Conservation (phyloP, 1,284 basidiomycete genomes). For the Phylloboletellus chloephorus region DNA sequence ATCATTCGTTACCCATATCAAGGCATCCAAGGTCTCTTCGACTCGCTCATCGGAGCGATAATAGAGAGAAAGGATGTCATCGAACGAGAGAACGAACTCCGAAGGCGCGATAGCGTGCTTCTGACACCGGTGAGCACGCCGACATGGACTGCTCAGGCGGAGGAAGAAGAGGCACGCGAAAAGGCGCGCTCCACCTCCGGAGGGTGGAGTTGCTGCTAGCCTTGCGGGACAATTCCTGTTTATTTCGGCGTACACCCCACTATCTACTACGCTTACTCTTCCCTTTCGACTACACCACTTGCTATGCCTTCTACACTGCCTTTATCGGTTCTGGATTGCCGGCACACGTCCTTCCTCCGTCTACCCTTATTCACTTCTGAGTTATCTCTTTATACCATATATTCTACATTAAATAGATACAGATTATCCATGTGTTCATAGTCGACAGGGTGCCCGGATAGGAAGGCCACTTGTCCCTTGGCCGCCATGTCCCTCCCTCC, state of each 20-base stretch:
- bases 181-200: conserved; percentile 50
- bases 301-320: conserved; percentile 29
- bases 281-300: conserved; percentile 14
- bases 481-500: conserved; percentile 46
- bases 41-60: conserved; percentile 69
- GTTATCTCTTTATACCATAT: conserved; percentile 38
- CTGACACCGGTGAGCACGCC: conserved; percentile 57
- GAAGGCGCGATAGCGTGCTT: conserved; percentile 76
- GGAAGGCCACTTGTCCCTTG: conserved; percentile 27
- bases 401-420: conserved; percentile 36
- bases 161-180: conserved; percentile 70
- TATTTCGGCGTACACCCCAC: conserved; percentile 15
- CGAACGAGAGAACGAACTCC: conserved; percentile 70
- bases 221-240: conserved; percentile 24
- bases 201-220: conserved; percentile 64
- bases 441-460: conserved; percentile 29
- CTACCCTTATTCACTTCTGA: conserved; percentile 34
- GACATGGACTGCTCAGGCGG: conserved; percentile 72
- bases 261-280: conserved; percentile 14
- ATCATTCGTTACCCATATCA: conserved; percentile 29
- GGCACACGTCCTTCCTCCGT: conserved; percentile 22
- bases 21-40: conserved; percentile 74
- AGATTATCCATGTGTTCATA: conserved; percentile 36
- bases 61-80: conserved; percentile 72
- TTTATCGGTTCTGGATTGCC: conserved; percentile 20